Percentiles rank a stretch among this genome's conserved stretches.
Evolutionary conservation across 352 stramenopile species (phyloP).

Genomic region (Phytophthora crassamura): DNA sequence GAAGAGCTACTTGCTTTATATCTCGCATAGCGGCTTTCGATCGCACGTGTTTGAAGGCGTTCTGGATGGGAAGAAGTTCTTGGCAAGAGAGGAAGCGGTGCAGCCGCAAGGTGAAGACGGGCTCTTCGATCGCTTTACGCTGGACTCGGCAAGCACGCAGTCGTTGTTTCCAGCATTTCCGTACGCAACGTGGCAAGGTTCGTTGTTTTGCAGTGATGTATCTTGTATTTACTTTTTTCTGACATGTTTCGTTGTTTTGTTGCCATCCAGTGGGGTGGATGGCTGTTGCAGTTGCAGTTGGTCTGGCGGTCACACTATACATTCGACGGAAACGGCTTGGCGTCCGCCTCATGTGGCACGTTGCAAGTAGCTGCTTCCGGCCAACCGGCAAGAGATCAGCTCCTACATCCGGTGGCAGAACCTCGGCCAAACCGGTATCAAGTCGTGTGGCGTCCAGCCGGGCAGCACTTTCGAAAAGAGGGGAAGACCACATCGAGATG

Average conservation of each 20-base stretch:
- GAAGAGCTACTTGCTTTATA: constrained; percentile 57
- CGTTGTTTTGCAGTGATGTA: constrained; percentile 4
- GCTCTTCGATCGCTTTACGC: constrained; percentile 41
- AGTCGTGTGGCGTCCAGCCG: constrained; percentile 30
- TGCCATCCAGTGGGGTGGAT: constrained; percentile 53
- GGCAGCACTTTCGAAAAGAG: constrained; percentile 29
- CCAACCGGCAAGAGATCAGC: constrained; percentile 15
- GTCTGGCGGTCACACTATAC: constrained; percentile 56
- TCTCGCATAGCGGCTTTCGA: constrained; percentile 67
- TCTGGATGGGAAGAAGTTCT: constrained; percentile 47
- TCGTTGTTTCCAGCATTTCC: constrained; percentile 50
- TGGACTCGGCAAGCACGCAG: constrained; percentile 31
- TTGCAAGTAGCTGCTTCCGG: constrained; percentile 23
- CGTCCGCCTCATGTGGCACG: constrained; percentile 25
- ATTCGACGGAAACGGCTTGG: constrained; percentile 51
- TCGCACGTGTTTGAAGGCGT: constrained; percentile 58
- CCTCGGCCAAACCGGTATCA: constrained; percentile 29
- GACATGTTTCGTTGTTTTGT: constrained; percentile 1
- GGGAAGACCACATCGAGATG: constrained; percentile 43
- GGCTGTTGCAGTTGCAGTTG: constrained; percentile 54
- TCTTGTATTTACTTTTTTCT: not conserved
- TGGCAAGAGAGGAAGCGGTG: constrained; percentile 42
- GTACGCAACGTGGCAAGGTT: constrained; percentile 66
- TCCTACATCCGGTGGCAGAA: constrained; percentile 10
- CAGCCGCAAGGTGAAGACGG: constrained; percentile 34